Percentiles rank a stretch among this genome's conserved stretches.
Conservation (phyloP, 2,329 filamentous ascomycete species). For the Aureobasidium sp. region DNA sequence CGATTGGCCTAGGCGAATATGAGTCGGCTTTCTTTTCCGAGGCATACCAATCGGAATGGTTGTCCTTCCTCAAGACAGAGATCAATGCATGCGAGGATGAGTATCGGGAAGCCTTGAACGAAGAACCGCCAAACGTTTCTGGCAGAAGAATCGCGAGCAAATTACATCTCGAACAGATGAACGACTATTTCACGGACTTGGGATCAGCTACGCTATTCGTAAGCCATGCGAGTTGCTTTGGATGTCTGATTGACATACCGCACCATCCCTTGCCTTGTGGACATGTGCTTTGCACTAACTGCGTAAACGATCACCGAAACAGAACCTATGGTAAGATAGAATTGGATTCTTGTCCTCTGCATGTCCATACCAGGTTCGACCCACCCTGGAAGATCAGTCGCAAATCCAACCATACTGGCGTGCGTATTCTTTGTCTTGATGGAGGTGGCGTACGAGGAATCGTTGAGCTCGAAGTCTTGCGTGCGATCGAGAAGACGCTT, state of each 20-base stretch:
- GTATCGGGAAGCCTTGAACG: background rate
- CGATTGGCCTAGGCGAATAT: background rate
- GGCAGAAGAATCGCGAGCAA: background rate
- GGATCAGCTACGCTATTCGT: conserved; percentile 27
- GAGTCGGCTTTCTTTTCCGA: background rate
- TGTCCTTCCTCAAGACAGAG: background rate
- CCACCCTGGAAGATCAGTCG: conserved; percentile 24
- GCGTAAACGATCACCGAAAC: conserved; percentile 32
- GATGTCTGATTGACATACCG: conserved; percentile 39
- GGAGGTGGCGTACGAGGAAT: conserved; percentile 44
- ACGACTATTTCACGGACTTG: background rate
- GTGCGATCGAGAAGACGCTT: conserved; percentile 35
- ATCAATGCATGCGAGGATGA: background rate
- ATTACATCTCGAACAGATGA: background rate
- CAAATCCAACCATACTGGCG: conserved; percentile 32
- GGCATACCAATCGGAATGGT: background rate
- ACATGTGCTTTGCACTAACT: conserved; percentile 40
- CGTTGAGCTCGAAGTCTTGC: conserved; percentile 39
- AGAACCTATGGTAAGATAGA: conserved; percentile 23
- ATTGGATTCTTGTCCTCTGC: conserved; percentile 31
- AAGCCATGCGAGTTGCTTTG: conserved; percentile 42
- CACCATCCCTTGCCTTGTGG: conserved; percentile 41
- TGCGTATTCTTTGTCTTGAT: conserved; percentile 37
- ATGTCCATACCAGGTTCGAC: conserved; percentile 18
- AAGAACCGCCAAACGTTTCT: background rate